A percentile compares a stretch with the other conserved stretches of the same genome.
Evolutionary conservation across 257 asterid genomes (phyloP).

Genomic region (Solanum peruvianum): DNA sequence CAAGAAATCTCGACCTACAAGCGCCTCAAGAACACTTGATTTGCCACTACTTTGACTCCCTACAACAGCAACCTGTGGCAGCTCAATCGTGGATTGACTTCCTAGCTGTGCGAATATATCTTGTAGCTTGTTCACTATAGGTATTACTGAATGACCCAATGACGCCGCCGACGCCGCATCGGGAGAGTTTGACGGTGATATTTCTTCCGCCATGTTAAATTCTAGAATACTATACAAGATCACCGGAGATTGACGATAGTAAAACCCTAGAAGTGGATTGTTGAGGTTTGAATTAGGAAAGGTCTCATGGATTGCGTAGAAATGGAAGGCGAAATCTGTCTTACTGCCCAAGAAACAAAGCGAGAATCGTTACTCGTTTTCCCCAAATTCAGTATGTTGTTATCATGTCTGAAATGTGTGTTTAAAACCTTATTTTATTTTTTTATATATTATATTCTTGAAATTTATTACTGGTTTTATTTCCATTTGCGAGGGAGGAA

Average conservation of each 20-base stretch:
- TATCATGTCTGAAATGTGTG: not conserved
- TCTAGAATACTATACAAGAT: not conserved
- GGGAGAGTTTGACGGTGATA: slow-evolving; percentile 14
- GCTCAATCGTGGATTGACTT: slow-evolving; percentile 59
- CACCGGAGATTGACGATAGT: not conserved
- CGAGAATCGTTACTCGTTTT: not conserved
- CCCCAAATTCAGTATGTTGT: not conserved
- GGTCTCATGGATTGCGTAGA: not conserved
- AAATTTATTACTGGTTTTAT: not conserved
- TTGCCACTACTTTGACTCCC: slow-evolving; percentile 99
- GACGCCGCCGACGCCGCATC: slow-evolving; percentile 17
- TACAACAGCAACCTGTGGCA: slow-evolving; percentile 95
- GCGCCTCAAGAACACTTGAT: slow-evolving; percentile 94
- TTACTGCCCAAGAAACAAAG: not conserved
- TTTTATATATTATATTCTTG: not conserved
- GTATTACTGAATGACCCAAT: slow-evolving; percentile 67
- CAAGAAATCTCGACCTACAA: slow-evolving; percentile 93
- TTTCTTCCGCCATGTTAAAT: slow-evolving; percentile 51
- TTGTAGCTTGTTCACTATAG: slow-evolving; percentile 77
- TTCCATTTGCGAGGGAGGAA: not conserved
- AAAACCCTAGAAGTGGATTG: not conserved
- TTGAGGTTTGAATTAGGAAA: not conserved
- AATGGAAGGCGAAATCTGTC: not conserved
- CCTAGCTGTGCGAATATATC: slow-evolving; percentile 84
- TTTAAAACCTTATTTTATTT: not conserved